Base-by-base conservation (phyloP, 345 rosid species). In the Camelina hispida region DNA sequence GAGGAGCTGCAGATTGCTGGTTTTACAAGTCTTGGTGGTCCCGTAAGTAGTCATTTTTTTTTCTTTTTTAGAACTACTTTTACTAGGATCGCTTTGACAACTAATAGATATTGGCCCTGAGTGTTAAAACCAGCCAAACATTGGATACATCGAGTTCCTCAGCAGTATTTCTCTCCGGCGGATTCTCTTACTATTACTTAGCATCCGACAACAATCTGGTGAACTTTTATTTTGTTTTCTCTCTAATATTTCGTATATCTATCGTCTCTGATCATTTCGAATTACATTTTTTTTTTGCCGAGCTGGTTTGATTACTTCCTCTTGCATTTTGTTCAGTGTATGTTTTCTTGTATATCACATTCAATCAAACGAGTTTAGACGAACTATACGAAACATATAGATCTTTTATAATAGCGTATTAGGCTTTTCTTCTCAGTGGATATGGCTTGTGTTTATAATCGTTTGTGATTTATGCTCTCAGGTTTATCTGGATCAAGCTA, bases 21-120 rank as follows among this genome's bases (percentile, higher is more conserved):
- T 80, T 88, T 72, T 76, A 81, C 85, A 23, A 93, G 80, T 73
- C 86, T 91, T 74, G 97, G 98, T 71, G 98, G 98, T 58, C 96
- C 96, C 1, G 97, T 94, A 82, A 84, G 89, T 76, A 42, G 47
- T 44, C 30, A 59, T 4, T 2, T 53, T 62, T 35, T 15, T 16
- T 53, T 34, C 7, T 34, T 1, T 34, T 34, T 32, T 34, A 0
- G 37, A 40, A 11, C 14, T 61, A 37, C 63, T 66, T 68, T 74
- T 56, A 35, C 30, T 62, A 23, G 40, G 9, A 8, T 32, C 28
- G 34, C 44, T 30, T 12, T 9, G 47, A 34, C 35, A 35, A 46
- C 54, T 23, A 6, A 28, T n/a, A 73, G n/a, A 73, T 46, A 20
- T 40, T 61, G 32, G 6, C 16, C 32, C 20, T 72, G 6, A 6